A percentile compares a stretch with the other conserved stretches of the same genome.
These are phyloP conservation scores for Harringtonia lauricola DNA, from an alignment of 2,329 filamentous ascomycete genomes.

Conservation along the genomic window DNA sequence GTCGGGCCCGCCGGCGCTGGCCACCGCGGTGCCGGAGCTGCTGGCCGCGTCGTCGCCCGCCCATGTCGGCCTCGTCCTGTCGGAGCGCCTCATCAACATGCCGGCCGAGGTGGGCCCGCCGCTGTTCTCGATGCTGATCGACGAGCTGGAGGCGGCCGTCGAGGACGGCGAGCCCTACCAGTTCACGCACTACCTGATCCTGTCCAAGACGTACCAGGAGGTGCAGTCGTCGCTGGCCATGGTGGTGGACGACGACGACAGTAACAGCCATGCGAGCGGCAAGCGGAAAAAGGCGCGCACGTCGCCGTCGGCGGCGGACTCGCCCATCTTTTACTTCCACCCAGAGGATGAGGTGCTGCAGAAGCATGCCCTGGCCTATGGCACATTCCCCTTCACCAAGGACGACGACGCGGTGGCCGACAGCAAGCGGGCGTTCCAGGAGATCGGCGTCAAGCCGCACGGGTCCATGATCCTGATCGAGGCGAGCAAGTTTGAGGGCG, in stretches of 20 bases:
- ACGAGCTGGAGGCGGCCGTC: slow-evolving; percentile 81
- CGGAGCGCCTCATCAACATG: slow-evolving; percentile 92
- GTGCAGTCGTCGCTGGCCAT: slow-evolving; percentile 58
- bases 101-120: slow-evolving; percentile 87
- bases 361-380: slow-evolving; percentile 58
- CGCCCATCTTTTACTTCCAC: slow-evolving; percentile 79
- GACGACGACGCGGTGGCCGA: slow-evolving; percentile 74
- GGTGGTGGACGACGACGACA: slow-evolving; percentile 36
- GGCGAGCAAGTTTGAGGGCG: slow-evolving; percentile 60
- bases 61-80: slow-evolving; percentile 76
- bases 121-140: slow-evolving; percentile 86
- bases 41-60: slow-evolving; percentile 20
- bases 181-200: slow-evolving; percentile 84
- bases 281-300: slow-evolving; percentile 49
- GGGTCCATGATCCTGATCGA: slow-evolving; percentile 85
- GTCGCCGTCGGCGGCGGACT: slow-evolving; percentile 18
- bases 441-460: slow-evolving; percentile 74
- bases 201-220: slow-evolving; percentile 90
- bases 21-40: slow-evolving; percentile 27
- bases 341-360: slow-evolving; percentile 88
- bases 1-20: slow-evolving; percentile 43
- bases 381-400: slow-evolving; percentile 68
- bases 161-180: slow-evolving; percentile 86
- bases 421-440: slow-evolving; percentile 89
- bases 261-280: slow-evolving; percentile 35